These are phyloP conservation scores for bread wheat (Triticum aestivum) DNA, from an alignment of 176 grass and related monocot species.

Conservation along the genomic window DNA sequence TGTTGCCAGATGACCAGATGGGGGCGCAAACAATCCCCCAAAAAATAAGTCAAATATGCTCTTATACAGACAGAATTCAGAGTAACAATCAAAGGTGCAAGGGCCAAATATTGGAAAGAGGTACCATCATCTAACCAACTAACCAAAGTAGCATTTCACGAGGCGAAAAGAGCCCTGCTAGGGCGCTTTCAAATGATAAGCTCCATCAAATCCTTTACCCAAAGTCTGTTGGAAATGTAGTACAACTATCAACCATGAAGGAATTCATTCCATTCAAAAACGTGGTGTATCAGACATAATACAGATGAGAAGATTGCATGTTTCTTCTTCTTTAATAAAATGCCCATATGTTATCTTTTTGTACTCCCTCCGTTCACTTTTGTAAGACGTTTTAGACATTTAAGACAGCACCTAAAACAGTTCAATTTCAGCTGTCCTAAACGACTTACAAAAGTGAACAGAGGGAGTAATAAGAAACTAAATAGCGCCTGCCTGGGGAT, in stretches of 20 bases:
- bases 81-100: not conserved
- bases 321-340: too few relatives aligned
- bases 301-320: not conserved
- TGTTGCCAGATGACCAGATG: not conserved
- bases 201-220: not conserved
- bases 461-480: not conserved
- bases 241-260: not conserved
- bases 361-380: too few relatives aligned
- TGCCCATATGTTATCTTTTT: too few relatives aligned
- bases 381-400: too few relatives aligned
- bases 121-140: too few relatives aligned
- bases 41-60: too few relatives aligned
- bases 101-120: not conserved
- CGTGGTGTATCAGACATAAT: not conserved
- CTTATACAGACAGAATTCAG: not conserved
- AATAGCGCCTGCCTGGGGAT: not conserved
- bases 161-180: not conserved
- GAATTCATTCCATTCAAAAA: not conserved
- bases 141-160: not conserved
- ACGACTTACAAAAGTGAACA: too few relatives aligned
- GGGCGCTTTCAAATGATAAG: not conserved
- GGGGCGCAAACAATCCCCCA: too few relatives aligned
- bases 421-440: too few relatives aligned
- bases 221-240: too few relatives aligned
- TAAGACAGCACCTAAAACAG: too few relatives aligned